Evolutionary conservation across 129 eudicot genomes (phyloP).

Genomic region (Tagetes patula): DNA sequence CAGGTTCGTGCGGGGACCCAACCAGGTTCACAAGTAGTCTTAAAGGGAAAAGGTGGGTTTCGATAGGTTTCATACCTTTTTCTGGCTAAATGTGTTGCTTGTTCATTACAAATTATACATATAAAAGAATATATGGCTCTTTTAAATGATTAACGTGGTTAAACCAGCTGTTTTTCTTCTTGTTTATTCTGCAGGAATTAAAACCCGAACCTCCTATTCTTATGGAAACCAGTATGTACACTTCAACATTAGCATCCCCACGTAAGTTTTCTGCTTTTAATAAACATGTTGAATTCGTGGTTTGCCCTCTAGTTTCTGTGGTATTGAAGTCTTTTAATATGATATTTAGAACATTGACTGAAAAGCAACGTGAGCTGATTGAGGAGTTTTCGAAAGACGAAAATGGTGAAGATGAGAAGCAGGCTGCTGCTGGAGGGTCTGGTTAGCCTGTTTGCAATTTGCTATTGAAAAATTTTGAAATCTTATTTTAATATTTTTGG

Average conservation of each 20-base stretch:
- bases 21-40: constrained; percentile 80
- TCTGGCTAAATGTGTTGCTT: not conserved
- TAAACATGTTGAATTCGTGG: not conserved
- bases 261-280: constrained; percentile 40
- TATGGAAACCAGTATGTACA: constrained; percentile 85
- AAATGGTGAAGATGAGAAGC: constrained; percentile 50
- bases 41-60: constrained; percentile 68
- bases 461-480: not conserved
- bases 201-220: constrained; percentile 54
- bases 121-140: not conserved
- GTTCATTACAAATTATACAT: not conserved
- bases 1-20: constrained; percentile 93
- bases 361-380: constrained; percentile 62
- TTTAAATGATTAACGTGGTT: not conserved
- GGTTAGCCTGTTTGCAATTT: constrained; percentile 4
- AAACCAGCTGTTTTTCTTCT: not conserved
- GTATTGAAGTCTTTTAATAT: constrained; percentile 12
- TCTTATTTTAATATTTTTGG: not conserved
- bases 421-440: constrained; percentile 38
- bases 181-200: constrained; percentile 57
- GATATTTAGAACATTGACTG: constrained; percentile 54
- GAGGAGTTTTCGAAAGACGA: constrained; percentile 76
- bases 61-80: not conserved
- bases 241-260: constrained; percentile 80
- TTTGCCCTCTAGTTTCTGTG: not conserved